Percentiles rank a stretch among this genome's conserved stretches.
phyloP scores from a whole-genome alignment of 2,329 filamentous ascomycete genomes.

The Aphanocladium album region DNA sequence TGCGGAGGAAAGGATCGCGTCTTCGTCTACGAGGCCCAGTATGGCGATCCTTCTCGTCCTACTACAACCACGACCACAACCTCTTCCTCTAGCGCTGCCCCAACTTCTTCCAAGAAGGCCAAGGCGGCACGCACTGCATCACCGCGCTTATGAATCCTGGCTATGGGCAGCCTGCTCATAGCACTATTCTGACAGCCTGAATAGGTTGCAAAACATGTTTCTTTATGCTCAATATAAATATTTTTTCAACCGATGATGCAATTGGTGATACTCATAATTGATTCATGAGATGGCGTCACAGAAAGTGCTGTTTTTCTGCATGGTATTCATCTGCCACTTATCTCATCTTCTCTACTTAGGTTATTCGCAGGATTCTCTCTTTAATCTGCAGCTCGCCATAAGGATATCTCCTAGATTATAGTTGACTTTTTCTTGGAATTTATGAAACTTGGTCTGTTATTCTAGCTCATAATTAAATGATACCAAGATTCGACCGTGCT shows the following conservation, averaged over 20 bases:
- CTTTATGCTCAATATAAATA: neutral
- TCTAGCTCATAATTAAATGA: neutral
- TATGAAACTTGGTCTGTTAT: too few species aligned
- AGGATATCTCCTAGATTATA: too few species aligned
- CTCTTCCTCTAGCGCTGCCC: neutral
- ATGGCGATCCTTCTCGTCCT: neutral
- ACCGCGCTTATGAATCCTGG: neutral
- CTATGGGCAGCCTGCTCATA: neutral
- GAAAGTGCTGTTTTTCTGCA: too few species aligned
- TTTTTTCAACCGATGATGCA: neutral
- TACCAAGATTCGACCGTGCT: neutral
- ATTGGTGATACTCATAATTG: too few species aligned
- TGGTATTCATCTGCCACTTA: too few species aligned
- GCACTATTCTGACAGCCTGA: neutral
- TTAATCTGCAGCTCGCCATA: too few species aligned
- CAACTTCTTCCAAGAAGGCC: neutral
- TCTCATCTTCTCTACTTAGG: too few species aligned
- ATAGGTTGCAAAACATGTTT: too few species aligned
- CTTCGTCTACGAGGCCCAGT: neutral
- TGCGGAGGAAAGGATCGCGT: neutral
- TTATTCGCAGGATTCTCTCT: too few species aligned
- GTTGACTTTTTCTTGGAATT: too few species aligned
- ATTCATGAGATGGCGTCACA: too few species aligned
- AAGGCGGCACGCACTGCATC: neutral
- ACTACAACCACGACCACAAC: neutral